Conservation (phyloP, 2,329 filamentous ascomycete genomes). For the Colletotrichum neosansevieriae region DNA sequence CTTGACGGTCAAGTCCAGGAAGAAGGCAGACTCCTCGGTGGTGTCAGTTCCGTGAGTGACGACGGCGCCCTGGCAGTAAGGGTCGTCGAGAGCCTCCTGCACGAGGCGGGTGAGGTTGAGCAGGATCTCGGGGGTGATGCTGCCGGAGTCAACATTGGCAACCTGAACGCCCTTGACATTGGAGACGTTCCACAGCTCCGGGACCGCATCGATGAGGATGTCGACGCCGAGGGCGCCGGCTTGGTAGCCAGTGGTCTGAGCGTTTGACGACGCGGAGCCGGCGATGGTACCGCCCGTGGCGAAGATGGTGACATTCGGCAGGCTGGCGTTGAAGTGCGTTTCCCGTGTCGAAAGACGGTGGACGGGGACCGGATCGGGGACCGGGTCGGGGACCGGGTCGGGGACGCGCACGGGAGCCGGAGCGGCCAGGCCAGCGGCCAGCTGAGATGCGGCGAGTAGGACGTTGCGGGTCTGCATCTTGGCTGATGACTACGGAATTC, state of each 20-base stretch:
- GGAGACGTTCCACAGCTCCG: conserved; percentile 64
- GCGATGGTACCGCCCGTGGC: conserved; percentile 71
- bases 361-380: conserved; percentile 16
- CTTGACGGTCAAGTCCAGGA: conserved; percentile 68
- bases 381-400: conserved; percentile 21
- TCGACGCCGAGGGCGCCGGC: conserved; percentile 60
- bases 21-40: conserved; percentile 73
- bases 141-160: conserved; percentile 60
- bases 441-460: conserved; percentile 24
- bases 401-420: conserved; percentile 13
- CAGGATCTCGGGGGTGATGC: conserved; percentile 62
- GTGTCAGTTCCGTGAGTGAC: conserved; percentile 76
- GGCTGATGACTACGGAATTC: neutral
- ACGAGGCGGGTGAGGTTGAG: conserved; percentile 62
- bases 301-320: conserved; percentile 69
- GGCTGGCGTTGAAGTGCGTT: conserved; percentile 52
- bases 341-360: conserved; percentile 28
- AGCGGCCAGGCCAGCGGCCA: conserved; percentile 33
- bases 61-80: conserved; percentile 62
- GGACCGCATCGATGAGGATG: conserved; percentile 65
- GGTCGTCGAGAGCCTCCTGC: conserved; percentile 59
- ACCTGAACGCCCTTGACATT: conserved; percentile 67
- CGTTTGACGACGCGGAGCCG: conserved; percentile 60
- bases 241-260: conserved; percentile 59
- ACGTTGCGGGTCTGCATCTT: conserved; percentile 29